Evolutionary conservation across 2,329 filamentous ascomycete species (phyloP).

Genomic region (Aquanectria penicillioides): DNA sequence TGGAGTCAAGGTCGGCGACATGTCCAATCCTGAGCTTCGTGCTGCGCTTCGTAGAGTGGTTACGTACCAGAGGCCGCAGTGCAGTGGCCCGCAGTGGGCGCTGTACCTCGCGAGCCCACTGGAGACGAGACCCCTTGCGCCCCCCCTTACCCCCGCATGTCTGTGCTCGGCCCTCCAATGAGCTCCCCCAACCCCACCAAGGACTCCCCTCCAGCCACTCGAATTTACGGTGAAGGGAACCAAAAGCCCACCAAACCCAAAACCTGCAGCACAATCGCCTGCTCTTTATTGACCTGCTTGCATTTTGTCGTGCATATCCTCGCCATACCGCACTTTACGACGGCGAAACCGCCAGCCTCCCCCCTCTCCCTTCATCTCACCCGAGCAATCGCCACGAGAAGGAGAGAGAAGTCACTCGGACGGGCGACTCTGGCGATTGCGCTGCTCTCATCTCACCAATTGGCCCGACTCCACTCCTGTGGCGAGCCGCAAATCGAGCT

Average conservation of each 20-base stretch:
- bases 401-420: background rate
- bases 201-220: slow-evolving; percentile 40
- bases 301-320: slow-evolving; percentile 7
- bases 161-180: background rate
- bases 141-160: background rate
- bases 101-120: too few relatives aligned
- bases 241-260: slow-evolving; percentile 5
- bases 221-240: slow-evolving; percentile 43
- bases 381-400: background rate
- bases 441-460: background rate
- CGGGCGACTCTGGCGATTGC: background rate
- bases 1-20: too few relatives aligned
- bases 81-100: too few relatives aligned
- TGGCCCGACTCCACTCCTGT: background rate
- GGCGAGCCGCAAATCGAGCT: slow-evolving; percentile 2
- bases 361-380: background rate
- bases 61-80: too few relatives aligned
- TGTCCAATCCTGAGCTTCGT: too few relatives aligned
- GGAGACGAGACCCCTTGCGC: too few relatives aligned
- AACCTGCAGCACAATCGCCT: slow-evolving; percentile 1
- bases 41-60: too few relatives aligned
- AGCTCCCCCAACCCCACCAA: background rate
- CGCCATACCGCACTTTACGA: slow-evolving; percentile 16
- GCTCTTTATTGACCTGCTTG: slow-evolving; percentile 16
- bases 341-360: background rate